Evolutionary conservation across 345 rosid genomes (phyloP), one percentile per base, ranked within the genome.

Genomic region (Sonneratia caseolaris): DNA sequence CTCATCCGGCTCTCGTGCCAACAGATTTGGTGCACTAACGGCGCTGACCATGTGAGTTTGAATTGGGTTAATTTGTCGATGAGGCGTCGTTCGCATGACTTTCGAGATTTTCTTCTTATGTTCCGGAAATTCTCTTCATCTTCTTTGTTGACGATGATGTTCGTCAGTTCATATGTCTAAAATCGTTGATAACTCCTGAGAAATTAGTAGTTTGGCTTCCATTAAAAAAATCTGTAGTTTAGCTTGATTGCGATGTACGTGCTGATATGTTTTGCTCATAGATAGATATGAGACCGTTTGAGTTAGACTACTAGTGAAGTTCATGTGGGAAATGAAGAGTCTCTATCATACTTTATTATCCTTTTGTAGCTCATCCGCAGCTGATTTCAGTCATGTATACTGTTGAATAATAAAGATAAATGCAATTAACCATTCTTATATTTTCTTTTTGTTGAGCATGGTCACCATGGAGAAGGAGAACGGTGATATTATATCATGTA

Each of bases 1-100:
- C 61, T 40, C 16, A 8, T 22, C 37, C 73, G n/a, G 32, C n/a
- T 45, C 38, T 51, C 66, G 32, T 53, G 59, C 72, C 74, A 45
- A 16, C 70, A 72, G 2, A 22, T 78, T 68, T 73, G 72, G 68
- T 79, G 84, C 24, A 18, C 72, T 32, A 73, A 71, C 48, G 59
- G 68, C 64, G 70, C 71, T 4, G 70, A 69, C 73, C 68, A 71
- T 70, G 87, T 84, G 75, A 78, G 82, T 76, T 37, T 51, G 11
- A n/a, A 37, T 36, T 69, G 13, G 66, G 19, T 15, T 13, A 27
- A 8, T 32, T 22, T 57, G 64, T 57, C 64, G 5, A 6, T 22
- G 64, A 7, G 27, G 13, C n/a, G 32, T 21, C 35, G 32, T 57
- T 0, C 7, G 64, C 13, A 7, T 57, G 3, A 35, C 3, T 61